Base-by-base conservation (phyloP, 2,329 filamentous ascomycete genomes). In the Zymoseptoria passerinii region DNA sequence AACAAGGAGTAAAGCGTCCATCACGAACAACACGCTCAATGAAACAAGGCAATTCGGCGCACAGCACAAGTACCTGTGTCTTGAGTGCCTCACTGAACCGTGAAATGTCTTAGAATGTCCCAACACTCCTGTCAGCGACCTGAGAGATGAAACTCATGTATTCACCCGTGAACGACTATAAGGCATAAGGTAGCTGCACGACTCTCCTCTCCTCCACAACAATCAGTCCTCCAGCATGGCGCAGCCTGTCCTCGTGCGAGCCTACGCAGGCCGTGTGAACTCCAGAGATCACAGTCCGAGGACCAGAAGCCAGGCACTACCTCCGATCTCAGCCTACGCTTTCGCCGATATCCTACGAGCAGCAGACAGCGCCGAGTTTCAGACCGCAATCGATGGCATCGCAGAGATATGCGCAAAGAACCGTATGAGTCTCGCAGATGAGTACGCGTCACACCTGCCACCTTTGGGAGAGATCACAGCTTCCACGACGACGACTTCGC, bases 401-500 rank as follows among this genome's bases (percentile, higher is more conserved):
- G 82, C 83, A 23, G 81, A 84, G 65, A 84, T 86, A 60, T 83
- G 81, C 63, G 83, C 83, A 3, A 76, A 81, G 59, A 85, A 81
- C 69, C 79, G 79, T 63, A 73, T 84, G 66, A 84, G 82, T 64
- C 72, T 86, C 59, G 82, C 83, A 8, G 82, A 85, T 65, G 82
- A 85, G 67, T 83, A 86, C 67, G 79, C 78, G 35, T 81, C 82
- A 50, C 83, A 86, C 69, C 77, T 84, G 40, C 83, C 83, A 20
- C 83, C 83, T 0, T 73, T 83, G 56, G 82, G 82, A 48, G 82
- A 84, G 68, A 83, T 85, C 62, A 69, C 71, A 8, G 65, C 60
- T 63, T 55, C 70, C 5, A 64, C 53, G 18, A 57, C 65, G 3
- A 56, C 56, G 9, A 48, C 50, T 7, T 56, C 56, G 16, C 50